Evolutionary conservation across 306 rosid species (phyloP), one percentile per base, ranked within the genome.

Genomic region (Trifolium repens): DNA sequence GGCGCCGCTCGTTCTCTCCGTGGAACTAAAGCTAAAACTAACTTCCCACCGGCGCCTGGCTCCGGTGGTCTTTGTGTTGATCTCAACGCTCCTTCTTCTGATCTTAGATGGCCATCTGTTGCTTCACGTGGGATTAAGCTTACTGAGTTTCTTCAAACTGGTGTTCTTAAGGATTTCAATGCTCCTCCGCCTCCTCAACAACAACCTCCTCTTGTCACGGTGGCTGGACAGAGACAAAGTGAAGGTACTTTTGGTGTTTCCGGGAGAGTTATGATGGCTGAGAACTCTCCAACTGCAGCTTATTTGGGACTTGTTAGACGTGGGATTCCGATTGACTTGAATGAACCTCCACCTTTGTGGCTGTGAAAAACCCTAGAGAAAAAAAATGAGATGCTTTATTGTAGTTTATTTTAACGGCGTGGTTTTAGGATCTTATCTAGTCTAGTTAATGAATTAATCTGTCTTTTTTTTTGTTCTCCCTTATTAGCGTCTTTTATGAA

Each of bases 1-100:
- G 97, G 97, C 5, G 99, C 99, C 8, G 99, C 99, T 37, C 82
- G 97, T 46, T 86, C 97, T 0, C 99, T 94, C 81, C 96, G 99
- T 0, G 99, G 99, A 0, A 78, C 89, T 26, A 94, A 94, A 69
- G 99, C 99, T 9, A 94, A 90, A 59, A 92, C 97, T 1, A 94
- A 92, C 84, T 94, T 94, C 10, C 97, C 96, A 2, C 80, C 86
- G 1, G 64, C 85, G 0, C 89, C 96, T 13, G 22, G 69, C 46
- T 3, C 84, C 49, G 80, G 84, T 0, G 82, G 87, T 0, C 81
- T 92, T 17, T 74, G 89, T 1, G 85, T 90, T 2, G 96, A 90
- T 75, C 96, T 93, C 71, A 93, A 90, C 84, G 79, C 52, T 2
- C 87, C 96, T 1, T 58, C 80, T 2, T 58, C 80, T 2, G 83